Evolutionary conservation across 2,329 filamentous ascomycete genomes (phyloP).

Genomic region (Allantophomopsis lycopodina): DNA sequence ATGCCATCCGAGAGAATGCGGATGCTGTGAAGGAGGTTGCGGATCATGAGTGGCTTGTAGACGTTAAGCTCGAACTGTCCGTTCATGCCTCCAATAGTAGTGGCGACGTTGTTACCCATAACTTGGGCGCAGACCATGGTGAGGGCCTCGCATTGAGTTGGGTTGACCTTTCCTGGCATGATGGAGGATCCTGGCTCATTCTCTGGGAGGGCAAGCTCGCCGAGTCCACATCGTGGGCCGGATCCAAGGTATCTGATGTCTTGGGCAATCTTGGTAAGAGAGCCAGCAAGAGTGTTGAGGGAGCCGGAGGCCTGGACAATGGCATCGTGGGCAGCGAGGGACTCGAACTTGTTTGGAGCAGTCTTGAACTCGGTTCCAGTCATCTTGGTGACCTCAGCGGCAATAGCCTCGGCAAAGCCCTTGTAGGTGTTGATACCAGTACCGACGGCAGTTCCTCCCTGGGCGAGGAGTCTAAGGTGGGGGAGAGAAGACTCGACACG

Average conservation of each 20-base stretch:
- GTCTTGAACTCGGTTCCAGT: conserved; percentile 90
- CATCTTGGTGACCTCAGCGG: conserved; percentile 80
- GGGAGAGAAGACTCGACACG: conserved; percentile 74
- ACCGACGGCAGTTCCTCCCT: conserved; percentile 93
- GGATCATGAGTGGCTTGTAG: conserved; percentile 94
- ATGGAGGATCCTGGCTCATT: conserved; percentile 97
- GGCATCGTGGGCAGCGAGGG: conserved; percentile 88
- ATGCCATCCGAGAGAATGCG: conserved; percentile 84
- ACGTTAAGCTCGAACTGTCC: conserved; percentile 99
- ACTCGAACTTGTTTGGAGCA: conserved; percentile 98
- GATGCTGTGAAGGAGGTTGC: conserved; percentile 86
- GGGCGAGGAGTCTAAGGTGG: conserved; percentile 74
- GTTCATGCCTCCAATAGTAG: conserved; percentile 90
- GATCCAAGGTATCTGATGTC: conserved; percentile 95
- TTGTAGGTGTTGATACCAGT: conserved; percentile 96
- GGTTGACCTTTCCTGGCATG: conserved; percentile 99
- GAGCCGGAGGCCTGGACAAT: conserved; percentile 88
- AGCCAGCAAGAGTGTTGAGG: conserved; percentile 83
- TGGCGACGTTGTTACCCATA: conserved; percentile 91
- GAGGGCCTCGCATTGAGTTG: conserved; percentile 92
- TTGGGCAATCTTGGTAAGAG: conserved; percentile 95
- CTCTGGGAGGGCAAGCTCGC: conserved; percentile 85
- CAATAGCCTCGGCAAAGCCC: conserved; percentile 89
- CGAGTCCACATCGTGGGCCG: conserved; percentile 88
- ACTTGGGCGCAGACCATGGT: conserved; percentile 98